Evolutionary conservation across 2,329 filamentous ascomycete species (phyloP).

Genomic region (Colletotrichum neosansevieriae): DNA sequence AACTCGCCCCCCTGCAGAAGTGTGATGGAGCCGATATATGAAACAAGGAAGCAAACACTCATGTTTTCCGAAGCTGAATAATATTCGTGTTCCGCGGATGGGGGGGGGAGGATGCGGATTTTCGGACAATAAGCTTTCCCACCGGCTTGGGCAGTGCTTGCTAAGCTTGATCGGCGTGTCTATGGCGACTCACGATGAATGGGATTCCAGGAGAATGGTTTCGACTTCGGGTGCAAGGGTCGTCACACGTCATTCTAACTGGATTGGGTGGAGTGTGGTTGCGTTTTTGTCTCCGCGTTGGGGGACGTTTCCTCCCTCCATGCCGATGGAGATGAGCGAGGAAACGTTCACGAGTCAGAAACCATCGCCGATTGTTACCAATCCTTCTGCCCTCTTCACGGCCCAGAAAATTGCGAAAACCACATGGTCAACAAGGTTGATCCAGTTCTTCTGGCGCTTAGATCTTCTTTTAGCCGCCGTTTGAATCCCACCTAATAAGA

Average conservation of each 20-base stretch:
- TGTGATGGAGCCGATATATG: slow-evolving; percentile 16
- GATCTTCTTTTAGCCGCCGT: neutral
- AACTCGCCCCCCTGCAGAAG: slow-evolving; percentile 2
- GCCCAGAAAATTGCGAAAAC: neutral
- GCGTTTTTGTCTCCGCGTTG: neutral
- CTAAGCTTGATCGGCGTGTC: neutral
- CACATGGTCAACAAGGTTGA: slow-evolving; percentile 4
- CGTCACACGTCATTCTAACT: slow-evolving; percentile 11
- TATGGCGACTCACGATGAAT: neutral
- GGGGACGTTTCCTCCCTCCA: neutral
- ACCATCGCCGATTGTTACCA: too few relatives aligned
- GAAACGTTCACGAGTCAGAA: slow-evolving; percentile 14
- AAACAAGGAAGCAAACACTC: slow-evolving; percentile 7
- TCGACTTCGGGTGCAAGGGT: neutral
- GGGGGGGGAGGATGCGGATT: neutral
- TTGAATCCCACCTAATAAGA: too few relatives aligned
- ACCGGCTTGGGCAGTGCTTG: neutral
- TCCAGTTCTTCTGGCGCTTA: neutral
- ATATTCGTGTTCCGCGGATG: neutral
- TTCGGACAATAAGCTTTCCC: neutral
- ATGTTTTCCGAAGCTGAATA: neutral
- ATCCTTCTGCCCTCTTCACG: neutral
- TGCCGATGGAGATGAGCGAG: neutral
- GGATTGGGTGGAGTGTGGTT: neutral
- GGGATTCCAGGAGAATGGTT: slow-evolving; percentile 2